A percentile compares a stretch with the other conserved stretches of the same genome.
phyloP scores from a whole-genome alignment of 192 early-diverging fungal genomes.

The Coemansia sp. region DNA sequence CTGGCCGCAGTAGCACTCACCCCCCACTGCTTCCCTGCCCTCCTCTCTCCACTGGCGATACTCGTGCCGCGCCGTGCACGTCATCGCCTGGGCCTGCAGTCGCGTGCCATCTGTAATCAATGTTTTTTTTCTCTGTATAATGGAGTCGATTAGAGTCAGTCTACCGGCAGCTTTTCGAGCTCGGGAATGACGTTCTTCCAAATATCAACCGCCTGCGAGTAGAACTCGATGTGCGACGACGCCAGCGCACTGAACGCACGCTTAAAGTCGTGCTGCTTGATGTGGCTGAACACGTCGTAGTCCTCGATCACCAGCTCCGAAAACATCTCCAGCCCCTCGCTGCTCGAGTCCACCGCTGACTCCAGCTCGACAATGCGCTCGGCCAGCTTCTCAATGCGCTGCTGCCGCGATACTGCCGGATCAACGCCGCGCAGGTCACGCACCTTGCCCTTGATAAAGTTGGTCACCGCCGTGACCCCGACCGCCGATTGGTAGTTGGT shows the following conservation, averaged over 20 bases:
- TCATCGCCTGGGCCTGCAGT: no score
- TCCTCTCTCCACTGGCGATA: no score
- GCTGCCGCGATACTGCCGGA: slow-evolving; percentile 73
- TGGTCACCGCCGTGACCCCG: slow-evolving; percentile 57
- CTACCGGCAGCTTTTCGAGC: slow-evolving; percentile 63
- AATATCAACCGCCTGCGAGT: slow-evolving; percentile 62
- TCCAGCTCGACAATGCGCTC: slow-evolving; percentile 71
- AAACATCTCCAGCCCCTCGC: slow-evolving; percentile 65
- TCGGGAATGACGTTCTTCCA: slow-evolving; percentile 86
- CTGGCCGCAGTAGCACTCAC: no score
- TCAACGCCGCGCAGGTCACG: slow-evolving; percentile 87
- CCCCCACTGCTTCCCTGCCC: no score
- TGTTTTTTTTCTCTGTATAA: no score
- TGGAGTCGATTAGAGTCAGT: slow-evolving; percentile 1
- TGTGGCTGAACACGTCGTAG: slow-evolving; percentile 72
- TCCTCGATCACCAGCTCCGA: slow-evolving; percentile 78
- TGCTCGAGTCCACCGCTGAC: slow-evolving; percentile 73
- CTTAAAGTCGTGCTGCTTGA: slow-evolving; percentile 81
- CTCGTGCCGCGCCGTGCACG: no score
- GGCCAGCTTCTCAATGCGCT: slow-evolving; percentile 72
- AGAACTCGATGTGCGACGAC: slow-evolving; percentile 79
- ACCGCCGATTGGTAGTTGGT: slow-evolving; percentile 59
- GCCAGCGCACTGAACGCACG: slow-evolving; percentile 68
- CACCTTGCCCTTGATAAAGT: slow-evolving; percentile 81
- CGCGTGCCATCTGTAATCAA: no score